phyloP scores from a whole-genome alignment of 805 yeast species.

The Cyberlindnera mrakii region DNA sequence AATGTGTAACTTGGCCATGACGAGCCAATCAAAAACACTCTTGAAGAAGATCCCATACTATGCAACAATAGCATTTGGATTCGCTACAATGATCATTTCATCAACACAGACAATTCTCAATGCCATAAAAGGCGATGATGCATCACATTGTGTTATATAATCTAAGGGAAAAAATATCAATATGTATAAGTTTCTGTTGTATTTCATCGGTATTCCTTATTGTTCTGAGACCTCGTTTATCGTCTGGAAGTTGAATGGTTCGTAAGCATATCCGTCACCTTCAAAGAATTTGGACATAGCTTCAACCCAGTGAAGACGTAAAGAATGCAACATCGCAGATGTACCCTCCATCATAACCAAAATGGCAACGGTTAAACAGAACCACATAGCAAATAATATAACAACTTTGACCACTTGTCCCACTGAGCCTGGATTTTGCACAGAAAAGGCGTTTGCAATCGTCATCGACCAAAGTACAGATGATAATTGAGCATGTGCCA shows the following conservation, averaged over 20 bases:
- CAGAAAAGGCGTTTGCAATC: conserved; percentile 66
- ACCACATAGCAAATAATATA: conserved; percentile 90
- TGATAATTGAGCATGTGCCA: conserved; percentile 95
- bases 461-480: conserved; percentile 98
- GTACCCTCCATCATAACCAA: conserved; percentile 98
- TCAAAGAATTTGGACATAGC: conserved; percentile 97
- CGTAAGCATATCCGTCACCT: conserved; percentile 91
- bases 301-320: conserved; percentile 99
- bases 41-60: conserved; percentile 50
- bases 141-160: conserved; percentile 16
- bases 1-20: conserved; percentile 65
- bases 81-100: conserved; percentile 72
- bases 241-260: conserved; percentile 72
- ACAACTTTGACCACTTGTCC: conserved; percentile 72
- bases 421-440: conserved; percentile 38
- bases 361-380: conserved; percentile 81
- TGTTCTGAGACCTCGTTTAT: not conserved
- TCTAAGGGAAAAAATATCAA: not conserved
- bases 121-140: conserved; percentile 13
- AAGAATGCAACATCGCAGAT: conserved; percentile 97
- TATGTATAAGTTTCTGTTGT: not conserved
- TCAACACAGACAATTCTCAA: conserved; percentile 62
- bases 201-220: not conserved
- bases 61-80: conserved; percentile 64
- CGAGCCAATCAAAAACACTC: conserved; percentile 35